These are phyloP conservation scores for Verticillium nubilum DNA, from an alignment of 2,329 filamentous ascomycete genomes.

Conservation along the genomic window DNA sequence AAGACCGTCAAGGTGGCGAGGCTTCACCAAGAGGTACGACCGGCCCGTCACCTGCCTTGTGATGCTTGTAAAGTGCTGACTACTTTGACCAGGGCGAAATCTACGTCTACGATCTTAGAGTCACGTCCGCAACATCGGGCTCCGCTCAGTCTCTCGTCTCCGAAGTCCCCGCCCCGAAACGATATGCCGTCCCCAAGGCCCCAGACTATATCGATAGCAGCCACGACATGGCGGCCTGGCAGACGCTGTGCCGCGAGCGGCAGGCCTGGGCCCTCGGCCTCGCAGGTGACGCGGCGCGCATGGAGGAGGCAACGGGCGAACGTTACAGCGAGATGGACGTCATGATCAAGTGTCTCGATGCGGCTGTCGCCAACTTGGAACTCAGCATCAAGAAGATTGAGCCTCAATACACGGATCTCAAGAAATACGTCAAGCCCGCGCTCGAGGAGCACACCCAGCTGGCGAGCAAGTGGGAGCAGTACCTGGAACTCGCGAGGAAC, in stretches of 20 bases:
- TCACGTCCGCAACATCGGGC: slow-evolving; percentile 49
- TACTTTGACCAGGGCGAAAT: slow-evolving; percentile 63
- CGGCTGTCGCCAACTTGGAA: slow-evolving; percentile 81
- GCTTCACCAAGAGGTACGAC: slow-evolving; percentile 68
- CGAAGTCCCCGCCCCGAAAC: slow-evolving; percentile 46
- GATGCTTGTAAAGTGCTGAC: slow-evolving; percentile 5
- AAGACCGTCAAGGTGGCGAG: slow-evolving; percentile 78
- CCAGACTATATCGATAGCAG: slow-evolving; percentile 82
- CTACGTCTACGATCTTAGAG: slow-evolving; percentile 83
- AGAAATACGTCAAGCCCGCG: slow-evolving; percentile 64
- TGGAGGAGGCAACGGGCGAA: slow-evolving; percentile 56
- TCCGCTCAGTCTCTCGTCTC: slow-evolving; percentile 36
- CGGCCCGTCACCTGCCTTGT: neutral
- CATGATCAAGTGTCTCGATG: slow-evolving; percentile 74
- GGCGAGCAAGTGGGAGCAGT: slow-evolving; percentile 61
- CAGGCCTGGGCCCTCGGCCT: slow-evolving; percentile 72
- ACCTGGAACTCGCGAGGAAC: slow-evolving; percentile 58
- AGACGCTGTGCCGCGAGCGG: slow-evolving; percentile 74
- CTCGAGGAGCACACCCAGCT: slow-evolving; percentile 63
- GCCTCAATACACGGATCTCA: slow-evolving; percentile 64
- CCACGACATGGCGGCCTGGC: slow-evolving; percentile 81
- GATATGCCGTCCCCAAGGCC: slow-evolving; percentile 55
- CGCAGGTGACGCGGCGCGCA: slow-evolving; percentile 61
- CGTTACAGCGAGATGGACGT: slow-evolving; percentile 69
- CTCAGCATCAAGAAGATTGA: slow-evolving; percentile 67